Evolutionary conservation across 495 filamentous ascomycete species (phyloP), one percentile per base, ranked within the genome.

Genomic region (Hypoxylon crocopeplum): DNA sequence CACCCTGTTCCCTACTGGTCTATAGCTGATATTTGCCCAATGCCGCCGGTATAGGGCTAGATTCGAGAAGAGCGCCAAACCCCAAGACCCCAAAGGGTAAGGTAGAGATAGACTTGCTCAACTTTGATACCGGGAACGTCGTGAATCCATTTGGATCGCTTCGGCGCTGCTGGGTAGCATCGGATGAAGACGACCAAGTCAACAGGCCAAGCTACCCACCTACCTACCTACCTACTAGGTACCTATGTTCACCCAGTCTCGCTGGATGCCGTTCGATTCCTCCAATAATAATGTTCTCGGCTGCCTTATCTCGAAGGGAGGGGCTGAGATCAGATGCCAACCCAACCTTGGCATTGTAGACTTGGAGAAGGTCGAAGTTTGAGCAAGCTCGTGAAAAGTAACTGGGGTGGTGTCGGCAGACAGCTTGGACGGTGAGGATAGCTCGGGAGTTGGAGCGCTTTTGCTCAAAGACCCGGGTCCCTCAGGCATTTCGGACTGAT

Each of bases 301-400:
- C 30, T 45, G 37, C 54, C 24, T 58, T 58, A 62, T 62, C 59
- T 50, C 2, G 15, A 52, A 25, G 33, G 51, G 39, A 33, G 33
- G 45, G 49, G 38, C 58, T 62, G 58, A 62, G 44, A 62, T 46
- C 33, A 49, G 45, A 55, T 38, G 46, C 39, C 51, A 62, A 56
- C 59, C 36, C 48, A 54, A 58, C 20, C 60, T 64, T 64, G 60
- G 52, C 59, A 58, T 41, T 33, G 20, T 40, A 38, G 36, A 45
- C 13, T 48, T 52, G 48, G 29, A 49, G 51, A 56, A 56, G 51
- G 40, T 51, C 38, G 42, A 37, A n/a, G 8, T 32, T 44, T 27
- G 33, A 36, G 38, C 22, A 44, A 54, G 54, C 51, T 45, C 32
- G 25, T 49, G 42, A 48, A 32, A 54, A 17, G 12, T 21, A 46